Percentiles rank a stretch among this genome's conserved stretches.
These are phyloP conservation scores for Turritis glabra DNA, from an alignment of 345 rosid genomes.

Conservation along the genomic window DNA sequence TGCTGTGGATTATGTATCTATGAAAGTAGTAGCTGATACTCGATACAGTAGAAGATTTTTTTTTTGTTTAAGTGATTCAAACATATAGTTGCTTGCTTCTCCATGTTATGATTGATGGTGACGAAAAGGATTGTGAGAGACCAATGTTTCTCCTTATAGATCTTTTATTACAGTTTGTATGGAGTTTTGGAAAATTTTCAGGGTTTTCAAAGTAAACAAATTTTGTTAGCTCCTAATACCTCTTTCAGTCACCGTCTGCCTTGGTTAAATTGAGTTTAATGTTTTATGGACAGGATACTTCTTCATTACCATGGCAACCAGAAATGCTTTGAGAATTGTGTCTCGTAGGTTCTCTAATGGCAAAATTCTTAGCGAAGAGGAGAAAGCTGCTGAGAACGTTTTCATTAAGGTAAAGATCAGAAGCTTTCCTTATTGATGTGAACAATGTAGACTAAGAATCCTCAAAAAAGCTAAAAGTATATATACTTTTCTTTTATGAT, in stretches of 20 bases:
- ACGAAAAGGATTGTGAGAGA: constrained; percentile 15
- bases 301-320: constrained; percentile 55
- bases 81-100: background rate
- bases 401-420: constrained; percentile 68
- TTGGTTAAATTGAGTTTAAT: background rate
- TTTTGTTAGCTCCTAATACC: no score
- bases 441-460: background rate
- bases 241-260: background rate
- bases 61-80: background rate
- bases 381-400: constrained; percentile 89
- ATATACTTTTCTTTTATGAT: constrained; percentile 18
- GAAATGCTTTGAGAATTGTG: constrained; percentile 50
- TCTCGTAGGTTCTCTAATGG: constrained; percentile 81
- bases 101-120: constrained; percentile 4
- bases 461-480: background rate
- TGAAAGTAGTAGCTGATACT: no score
- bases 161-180: background rate
- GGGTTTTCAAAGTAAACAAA: background rate
- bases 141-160: no score
- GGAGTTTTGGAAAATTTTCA: background rate
- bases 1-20: no score
- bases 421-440: background rate
- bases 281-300: constrained; percentile 23
- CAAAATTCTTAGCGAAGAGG: constrained; percentile 81
- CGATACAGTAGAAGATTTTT: no score